Base-by-base conservation (phyloP, 371 early-diverging fungal species). In the Apophysomyces trapeziformis region DNA sequence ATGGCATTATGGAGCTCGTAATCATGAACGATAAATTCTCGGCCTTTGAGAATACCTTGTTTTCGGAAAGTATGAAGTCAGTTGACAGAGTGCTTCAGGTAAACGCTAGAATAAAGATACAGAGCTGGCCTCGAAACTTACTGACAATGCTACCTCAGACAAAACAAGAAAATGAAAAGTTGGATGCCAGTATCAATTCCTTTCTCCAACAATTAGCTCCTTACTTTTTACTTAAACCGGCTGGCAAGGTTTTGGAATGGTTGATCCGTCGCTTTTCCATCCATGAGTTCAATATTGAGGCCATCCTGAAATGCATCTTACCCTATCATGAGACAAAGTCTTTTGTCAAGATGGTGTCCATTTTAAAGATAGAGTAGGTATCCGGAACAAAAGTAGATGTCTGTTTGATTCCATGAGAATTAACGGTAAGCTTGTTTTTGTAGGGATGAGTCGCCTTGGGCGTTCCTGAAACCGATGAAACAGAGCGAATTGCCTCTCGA, bases 301-400 rank as follows among this genome's bases (percentile, higher is more conserved):
- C 85, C 1, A 67, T 96, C 5, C 63, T 98, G 14, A 86, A 80
- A 16, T 89, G 91, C 60, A 84, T 96, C 26, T 65, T 97, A 64
- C 98, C 98, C 6, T 98, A 94, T 79, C 96, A 98, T 65, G 96
- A 95, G 71, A 95, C 96, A 0, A 87, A 90, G 63, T 87, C 88
- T 54, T 98, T 96, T 75, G 87, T 91, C 56, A 87, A 88, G 61
- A 84, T 97, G 87, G 85, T 92, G 12, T 80, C 88, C 14, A 80
- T 94, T 47, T 77, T 96, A 18, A 73, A 75, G 21, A 73, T 93
- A 50, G 67, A 76, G 90, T 90, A 89, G 62, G 87, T 74, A 13
- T 9, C 47, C 36, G 41, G 41, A 13, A 41, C 11, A 2, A 41
- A 60, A 26, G 2, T 41, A 41, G 41, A 41, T 41, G 1, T 41